Conservation (phyloP, 2,329 filamentous ascomycete species). For the Didymella sp. region DNA sequence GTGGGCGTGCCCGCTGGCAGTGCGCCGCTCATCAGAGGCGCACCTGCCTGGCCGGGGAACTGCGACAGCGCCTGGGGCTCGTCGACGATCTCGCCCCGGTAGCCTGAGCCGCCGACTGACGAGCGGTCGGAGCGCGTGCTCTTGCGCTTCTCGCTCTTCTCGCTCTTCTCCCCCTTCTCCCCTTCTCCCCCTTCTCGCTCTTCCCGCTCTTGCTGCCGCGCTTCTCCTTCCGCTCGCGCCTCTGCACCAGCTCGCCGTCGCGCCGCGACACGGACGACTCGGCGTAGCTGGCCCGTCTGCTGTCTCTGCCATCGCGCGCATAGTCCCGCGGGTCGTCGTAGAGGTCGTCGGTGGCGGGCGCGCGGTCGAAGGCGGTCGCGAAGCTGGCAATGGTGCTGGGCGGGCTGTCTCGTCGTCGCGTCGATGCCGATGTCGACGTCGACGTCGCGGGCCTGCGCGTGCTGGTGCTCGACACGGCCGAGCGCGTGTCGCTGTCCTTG, state of each 20-base stretch:
- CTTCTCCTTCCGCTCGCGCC: slow-evolving; percentile 30
- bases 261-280: slow-evolving; percentile 39
- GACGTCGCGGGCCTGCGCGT: slow-evolving; percentile 36
- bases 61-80: slow-evolving; percentile 40
- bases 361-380: slow-evolving; percentile 48
- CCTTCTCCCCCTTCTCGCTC: slow-evolving; percentile 40
- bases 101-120: slow-evolving; percentile 39
- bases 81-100: slow-evolving; percentile 44
- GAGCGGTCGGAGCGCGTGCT: slow-evolving; percentile 40
- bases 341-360: slow-evolving; percentile 38
- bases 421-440: no score
- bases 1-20: slow-evolving; percentile 31
- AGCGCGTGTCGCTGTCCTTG: slow-evolving; percentile 40
- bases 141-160: slow-evolving; percentile 40
- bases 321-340: slow-evolving; percentile 43
- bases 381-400: slow-evolving; percentile 49
- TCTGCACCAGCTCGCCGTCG: slow-evolving; percentile 31
- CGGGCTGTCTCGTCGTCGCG: slow-evolving; percentile 36
- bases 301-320: slow-evolving; percentile 27
- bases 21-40: slow-evolving; percentile 46
- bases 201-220: slow-evolving; percentile 30
- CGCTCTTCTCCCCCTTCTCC: slow-evolving; percentile 31
- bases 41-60: slow-evolving; percentile 45
- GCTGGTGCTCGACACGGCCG: slow-evolving; percentile 40
- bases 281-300: slow-evolving; percentile 42